Evolutionary conservation across 2,329 filamentous ascomycete genomes (phyloP), one percentile per base, ranked within the genome.

Genomic region (Trichoderma polysporum): DNA sequence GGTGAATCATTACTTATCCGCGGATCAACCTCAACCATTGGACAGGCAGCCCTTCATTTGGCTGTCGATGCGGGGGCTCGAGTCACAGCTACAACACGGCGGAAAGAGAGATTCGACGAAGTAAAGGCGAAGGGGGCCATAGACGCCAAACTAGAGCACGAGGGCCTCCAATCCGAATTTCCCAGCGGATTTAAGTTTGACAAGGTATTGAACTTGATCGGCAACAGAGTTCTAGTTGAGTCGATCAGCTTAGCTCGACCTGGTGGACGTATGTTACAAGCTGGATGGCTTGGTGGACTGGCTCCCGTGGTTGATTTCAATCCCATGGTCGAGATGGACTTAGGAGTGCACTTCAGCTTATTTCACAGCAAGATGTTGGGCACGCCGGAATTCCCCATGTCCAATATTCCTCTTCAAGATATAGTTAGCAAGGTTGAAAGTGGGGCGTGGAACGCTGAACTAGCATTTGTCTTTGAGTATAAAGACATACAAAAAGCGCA

Each of bases 271-370:
- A 47, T 68, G 53, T 39, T 64, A 9, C 66, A 66, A 12, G 66
- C 66, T 3, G 66, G 66, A 2, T 68, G 66, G 66, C 47, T 68
- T 4, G 66, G 66, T 2, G 71, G 62, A 76, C 78, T 10, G 77
- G 81, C 6, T 79, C 76, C 73, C 68, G 66, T 71, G 19, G 57
- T 68, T 8, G 77, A 79, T 57, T 78, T 82, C 71, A 81, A 81
- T 67, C 81, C 79, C 2, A 74, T 83, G 69, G 52, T 81, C 7
- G 75, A 82, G 71, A 83, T 83, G 80, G 74, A 76, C 17, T 74
- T 75, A 25, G 80, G 80, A 0, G 79, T 82, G n/a, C 80, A 82
- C 67, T 81, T 83, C 66, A 82, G 77, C 67, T 74, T 83, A 33
- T 83, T 82, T 70, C 75, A 77, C 6, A 81, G 79, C 66, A 77